Conservation (phyloP, 1,284 basidiomycete genomes). For the Cystobasidiaceae sp. region DNA sequence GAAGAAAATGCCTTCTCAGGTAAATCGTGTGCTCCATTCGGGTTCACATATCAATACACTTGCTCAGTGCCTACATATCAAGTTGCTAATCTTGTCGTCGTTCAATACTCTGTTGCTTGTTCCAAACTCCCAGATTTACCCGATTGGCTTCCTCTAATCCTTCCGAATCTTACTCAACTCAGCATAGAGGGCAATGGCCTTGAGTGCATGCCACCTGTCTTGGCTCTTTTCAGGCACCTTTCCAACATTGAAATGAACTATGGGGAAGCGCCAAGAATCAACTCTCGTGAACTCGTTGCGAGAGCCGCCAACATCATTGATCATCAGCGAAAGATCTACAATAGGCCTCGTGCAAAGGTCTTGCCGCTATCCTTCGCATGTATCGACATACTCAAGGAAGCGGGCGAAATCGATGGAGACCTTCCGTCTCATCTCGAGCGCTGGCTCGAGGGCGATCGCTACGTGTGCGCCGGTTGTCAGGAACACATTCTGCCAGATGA, state of each 20-base stretch:
- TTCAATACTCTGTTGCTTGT: too few relatives aligned
- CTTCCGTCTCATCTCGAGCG: not conserved
- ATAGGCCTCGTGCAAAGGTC: not conserved
- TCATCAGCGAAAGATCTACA: not conserved
- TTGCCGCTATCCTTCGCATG: not conserved
- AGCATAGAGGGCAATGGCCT: not conserved
- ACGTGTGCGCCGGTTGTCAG: slow-evolving; percentile 6
- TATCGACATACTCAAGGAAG: not conserved
- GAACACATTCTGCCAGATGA: not conserved
- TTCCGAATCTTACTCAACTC: not conserved
- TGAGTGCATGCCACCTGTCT: not conserved
- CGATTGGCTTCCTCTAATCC: not conserved
- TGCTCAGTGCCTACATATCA: not conserved
- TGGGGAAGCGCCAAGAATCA: not conserved
- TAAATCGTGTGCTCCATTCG: not conserved
- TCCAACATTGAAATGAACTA: not conserved
- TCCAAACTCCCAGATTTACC: not conserved
- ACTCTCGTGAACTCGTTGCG: not conserved
- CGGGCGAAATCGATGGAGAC: not conserved
- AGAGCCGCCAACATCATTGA: not conserved
- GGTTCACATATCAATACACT: not conserved
- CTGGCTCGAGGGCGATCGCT: not conserved
- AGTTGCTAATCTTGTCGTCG: not conserved
- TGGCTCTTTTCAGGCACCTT: not conserved
- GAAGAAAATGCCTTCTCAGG: not conserved